Evolutionary conservation across 169 alveolate species (phyloP).

Genomic region (Plasmodium billcollinsi): DNA sequence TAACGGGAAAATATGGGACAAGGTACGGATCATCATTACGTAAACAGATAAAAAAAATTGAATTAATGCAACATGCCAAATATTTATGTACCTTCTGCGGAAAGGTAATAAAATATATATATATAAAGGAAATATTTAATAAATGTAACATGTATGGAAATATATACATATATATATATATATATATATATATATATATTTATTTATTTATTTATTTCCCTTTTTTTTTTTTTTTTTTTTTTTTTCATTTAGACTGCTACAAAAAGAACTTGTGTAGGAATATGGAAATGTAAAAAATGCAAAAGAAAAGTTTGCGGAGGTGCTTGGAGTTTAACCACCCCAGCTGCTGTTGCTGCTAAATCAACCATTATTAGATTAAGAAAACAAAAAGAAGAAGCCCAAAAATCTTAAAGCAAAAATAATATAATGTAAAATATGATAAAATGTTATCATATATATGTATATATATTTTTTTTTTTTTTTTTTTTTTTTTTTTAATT

Average conservation of each 20-base stretch:
- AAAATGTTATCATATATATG: too few species aligned
- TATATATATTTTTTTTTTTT: slow-evolving; percentile 14
- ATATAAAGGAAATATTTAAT: too few species aligned
- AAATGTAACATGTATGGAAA: too few species aligned
- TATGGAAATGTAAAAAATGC: slow-evolving; percentile 97
- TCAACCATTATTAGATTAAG: slow-evolving; percentile 86
- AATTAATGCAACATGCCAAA: slow-evolving; percentile 94
- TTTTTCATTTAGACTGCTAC: slow-evolving; percentile 87
- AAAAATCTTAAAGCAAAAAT: slow-evolving; percentile 14
- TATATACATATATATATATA: too few species aligned
- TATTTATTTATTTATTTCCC: neutral
- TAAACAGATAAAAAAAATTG: slow-evolving; percentile 96
- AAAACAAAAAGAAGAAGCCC: slow-evolving; percentile 86
- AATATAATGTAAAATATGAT: too few species aligned
- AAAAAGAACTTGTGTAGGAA: slow-evolving; percentile 96
- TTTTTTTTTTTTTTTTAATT: slow-evolving; percentile 20
- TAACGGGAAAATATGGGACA: slow-evolving; percentile 98
- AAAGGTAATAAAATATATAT: slow-evolving; percentile 83
- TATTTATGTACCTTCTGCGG: slow-evolving; percentile 98
- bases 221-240: neutral
- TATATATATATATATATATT: neutral
- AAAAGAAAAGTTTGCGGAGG: slow-evolving; percentile 97
- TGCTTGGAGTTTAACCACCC: slow-evolving; percentile 97
- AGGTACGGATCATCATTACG: slow-evolving; percentile 99
- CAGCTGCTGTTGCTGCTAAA: slow-evolving; percentile 96